A percentile compares a stretch with the other conserved stretches of the same genome.
Evolutionary conservation across 2,329 filamentous ascomycete species (phyloP).

Genomic region (Cladosporium sp.): DNA sequence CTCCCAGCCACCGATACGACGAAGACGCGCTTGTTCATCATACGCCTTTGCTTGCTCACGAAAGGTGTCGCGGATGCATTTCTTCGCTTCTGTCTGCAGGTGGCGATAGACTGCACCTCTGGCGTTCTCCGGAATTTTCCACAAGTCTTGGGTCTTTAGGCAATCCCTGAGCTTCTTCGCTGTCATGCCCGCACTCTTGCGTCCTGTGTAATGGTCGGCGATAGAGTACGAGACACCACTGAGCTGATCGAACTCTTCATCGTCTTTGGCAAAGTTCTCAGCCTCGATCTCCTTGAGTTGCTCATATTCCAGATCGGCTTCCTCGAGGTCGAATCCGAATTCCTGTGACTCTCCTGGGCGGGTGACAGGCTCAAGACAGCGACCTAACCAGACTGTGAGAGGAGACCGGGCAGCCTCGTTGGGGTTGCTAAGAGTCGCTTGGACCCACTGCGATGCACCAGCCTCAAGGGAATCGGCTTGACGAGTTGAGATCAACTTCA

Average conservation of each 20-base stretch:
- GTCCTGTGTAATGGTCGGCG: constrained; percentile 38
- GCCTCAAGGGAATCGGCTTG: constrained; percentile 60
- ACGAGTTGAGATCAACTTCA: constrained; percentile 51
- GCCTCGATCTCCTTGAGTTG: constrained; percentile 58
- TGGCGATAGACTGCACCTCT: constrained; percentile 64
- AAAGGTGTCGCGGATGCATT: constrained; percentile 44
- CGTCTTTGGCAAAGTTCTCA: constrained; percentile 45
- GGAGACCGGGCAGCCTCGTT: constrained; percentile 22
- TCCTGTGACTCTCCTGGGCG: constrained; percentile 44
- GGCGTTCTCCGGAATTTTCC: constrained; percentile 49
- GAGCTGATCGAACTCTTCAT: constrained; percentile 37
- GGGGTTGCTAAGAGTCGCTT: constrained; percentile 19
- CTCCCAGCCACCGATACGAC: constrained; percentile 56
- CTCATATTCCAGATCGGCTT: constrained; percentile 58
- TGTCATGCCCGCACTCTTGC: constrained; percentile 23
- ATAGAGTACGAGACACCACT: constrained; percentile 29
- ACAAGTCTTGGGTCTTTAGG: constrained; percentile 51
- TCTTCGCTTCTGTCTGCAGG: constrained; percentile 54
- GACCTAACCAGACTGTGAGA: constrained; percentile 56
- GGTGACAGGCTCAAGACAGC: constrained; percentile 44
- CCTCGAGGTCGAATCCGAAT: constrained; percentile 52
- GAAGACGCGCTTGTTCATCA: constrained; percentile 44
- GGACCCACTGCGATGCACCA: constrained; percentile 40
- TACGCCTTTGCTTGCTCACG: constrained; percentile 49
- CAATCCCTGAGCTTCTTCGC: constrained; percentile 34